Percentiles rank a stretch among this genome's conserved stretches.
Conservation (phyloP, 2,329 filamentous ascomycete genomes). For the Blastomyces parvus region DNA sequence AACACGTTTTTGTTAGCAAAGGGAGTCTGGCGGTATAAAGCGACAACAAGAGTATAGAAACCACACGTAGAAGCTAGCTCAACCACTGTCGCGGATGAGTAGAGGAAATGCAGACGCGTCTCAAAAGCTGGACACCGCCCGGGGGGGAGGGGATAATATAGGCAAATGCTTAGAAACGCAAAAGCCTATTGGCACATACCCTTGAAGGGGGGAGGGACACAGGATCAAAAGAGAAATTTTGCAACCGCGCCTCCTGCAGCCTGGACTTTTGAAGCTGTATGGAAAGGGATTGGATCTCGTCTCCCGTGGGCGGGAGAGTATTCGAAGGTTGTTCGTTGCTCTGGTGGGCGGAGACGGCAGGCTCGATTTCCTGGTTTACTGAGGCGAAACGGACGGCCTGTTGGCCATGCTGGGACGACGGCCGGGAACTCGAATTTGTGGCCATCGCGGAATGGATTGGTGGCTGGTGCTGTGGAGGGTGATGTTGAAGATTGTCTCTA, state of each 20-base stretch:
- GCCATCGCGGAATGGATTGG: slow-evolving; percentile 19
- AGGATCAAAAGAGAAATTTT: slow-evolving; percentile 81
- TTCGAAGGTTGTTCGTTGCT: slow-evolving; percentile 9
- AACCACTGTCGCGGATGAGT: background rate
- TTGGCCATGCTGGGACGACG: slow-evolving; percentile 23
- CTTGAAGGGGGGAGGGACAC: slow-evolving; percentile 63
- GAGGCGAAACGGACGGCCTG: slow-evolving; percentile 62
- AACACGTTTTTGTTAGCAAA: slow-evolving; percentile 7
- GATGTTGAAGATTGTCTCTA: background rate
- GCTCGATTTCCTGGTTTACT: slow-evolving; percentile 59
- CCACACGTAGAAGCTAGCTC: background rate
- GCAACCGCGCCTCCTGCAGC: slow-evolving; percentile 73
- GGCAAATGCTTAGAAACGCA: background rate
- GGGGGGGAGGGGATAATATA: background rate
- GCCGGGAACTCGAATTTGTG: slow-evolving; percentile 18
- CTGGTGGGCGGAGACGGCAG: slow-evolving; percentile 30
- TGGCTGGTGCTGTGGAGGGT: slow-evolving; percentile 8
- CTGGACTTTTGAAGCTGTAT: slow-evolving; percentile 62
- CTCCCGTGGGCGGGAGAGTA: slow-evolving; percentile 34
- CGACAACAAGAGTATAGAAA: background rate
- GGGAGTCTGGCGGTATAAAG: background rate
- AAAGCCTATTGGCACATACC: slow-evolving; percentile 25
- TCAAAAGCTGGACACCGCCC: no score
- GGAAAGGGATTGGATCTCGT: slow-evolving; percentile 63
- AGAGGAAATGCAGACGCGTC: slow-evolving; percentile 6